Evolutionary conservation across 257 asterid species (phyloP).

Genomic region (Solanum sitiens): DNA sequence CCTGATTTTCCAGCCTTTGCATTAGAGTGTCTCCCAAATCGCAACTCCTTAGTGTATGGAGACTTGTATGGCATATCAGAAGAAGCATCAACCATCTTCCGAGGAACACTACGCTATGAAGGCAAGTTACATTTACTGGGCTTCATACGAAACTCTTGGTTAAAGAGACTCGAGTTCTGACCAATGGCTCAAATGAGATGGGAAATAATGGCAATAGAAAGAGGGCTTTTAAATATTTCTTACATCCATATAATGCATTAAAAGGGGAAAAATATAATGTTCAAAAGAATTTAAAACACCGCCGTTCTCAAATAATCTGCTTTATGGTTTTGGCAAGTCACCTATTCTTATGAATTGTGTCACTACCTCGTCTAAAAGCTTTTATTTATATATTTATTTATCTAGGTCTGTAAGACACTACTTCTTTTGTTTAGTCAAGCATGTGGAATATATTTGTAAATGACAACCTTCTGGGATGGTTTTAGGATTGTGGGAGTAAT

Average conservation of each 20-base stretch:
- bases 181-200: not conserved
- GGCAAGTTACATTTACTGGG: constrained; percentile 29
- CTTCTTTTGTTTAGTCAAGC: not conserved
- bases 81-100: constrained; percentile 83
- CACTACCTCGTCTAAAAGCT: not conserved
- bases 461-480: not conserved
- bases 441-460: not conserved
- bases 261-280: not conserved
- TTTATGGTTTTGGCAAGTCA: not conserved
- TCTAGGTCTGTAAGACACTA: not conserved
- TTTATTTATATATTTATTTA: not conserved
- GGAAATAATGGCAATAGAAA: not conserved
- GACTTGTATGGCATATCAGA: constrained; percentile 68
- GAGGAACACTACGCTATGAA: constrained; percentile 95
- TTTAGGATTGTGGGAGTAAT: not conserved
- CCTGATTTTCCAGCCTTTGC: constrained; percentile 88
- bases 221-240: not conserved
- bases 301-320: not conserved
- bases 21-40: constrained; percentile 91
- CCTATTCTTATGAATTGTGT: not conserved
- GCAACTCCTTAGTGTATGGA: constrained; percentile 79
- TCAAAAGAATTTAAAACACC: not conserved
- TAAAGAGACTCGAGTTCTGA: not conserved
- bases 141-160: not conserved
- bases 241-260: not conserved